phyloP scores from a whole-genome alignment of 2,329 filamentous ascomycete genomes.

The Penicillium frequentans region DNA sequence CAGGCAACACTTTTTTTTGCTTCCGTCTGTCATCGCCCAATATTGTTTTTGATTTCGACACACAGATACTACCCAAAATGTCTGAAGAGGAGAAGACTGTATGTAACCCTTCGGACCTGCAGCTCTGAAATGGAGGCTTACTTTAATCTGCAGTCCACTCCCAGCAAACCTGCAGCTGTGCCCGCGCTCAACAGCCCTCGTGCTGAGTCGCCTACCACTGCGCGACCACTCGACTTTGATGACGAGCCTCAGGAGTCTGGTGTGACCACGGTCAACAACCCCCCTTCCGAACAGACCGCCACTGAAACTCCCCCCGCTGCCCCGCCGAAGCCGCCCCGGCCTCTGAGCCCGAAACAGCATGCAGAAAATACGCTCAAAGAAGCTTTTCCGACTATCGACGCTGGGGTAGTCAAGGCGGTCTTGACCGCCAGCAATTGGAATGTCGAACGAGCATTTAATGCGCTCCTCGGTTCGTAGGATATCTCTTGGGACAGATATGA shows the following conservation, averaged over 20 bases:
- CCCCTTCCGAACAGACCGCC: constrained; percentile 29
- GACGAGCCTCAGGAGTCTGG: constrained; percentile 53
- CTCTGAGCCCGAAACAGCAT: constrained; percentile 77
- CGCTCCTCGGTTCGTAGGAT: constrained; percentile 68
- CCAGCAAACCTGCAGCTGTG: constrained; percentile 34
- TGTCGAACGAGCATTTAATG: constrained; percentile 94
- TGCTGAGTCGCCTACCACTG: constrained; percentile 56
- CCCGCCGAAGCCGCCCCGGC: constrained; percentile 82
- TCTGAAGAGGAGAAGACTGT: constrained; percentile 40
- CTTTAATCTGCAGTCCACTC: constrained; percentile 30
- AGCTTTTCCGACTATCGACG: constrained; percentile 85
- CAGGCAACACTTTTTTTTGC: constrained; percentile 14
- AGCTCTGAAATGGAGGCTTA: constrained; percentile 20
- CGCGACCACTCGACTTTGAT: constrained; percentile 58
- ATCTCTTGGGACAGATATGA: background rate
- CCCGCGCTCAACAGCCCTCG: constrained; percentile 34
- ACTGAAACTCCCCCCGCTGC: constrained; percentile 54
- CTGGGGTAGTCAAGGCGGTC: constrained; percentile 79
- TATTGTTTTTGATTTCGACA: background rate
- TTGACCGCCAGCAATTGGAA: constrained; percentile 80
- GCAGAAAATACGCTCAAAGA: constrained; percentile 87
- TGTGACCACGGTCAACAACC: constrained; percentile 26
- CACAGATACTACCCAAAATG: constrained; percentile 23
- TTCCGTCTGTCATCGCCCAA: background rate
- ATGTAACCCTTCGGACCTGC: constrained; percentile 15